These are phyloP conservation scores for Parmales sp. DNA, from an alignment of 108 stramenopile species.

Conservation along the genomic window DNA sequence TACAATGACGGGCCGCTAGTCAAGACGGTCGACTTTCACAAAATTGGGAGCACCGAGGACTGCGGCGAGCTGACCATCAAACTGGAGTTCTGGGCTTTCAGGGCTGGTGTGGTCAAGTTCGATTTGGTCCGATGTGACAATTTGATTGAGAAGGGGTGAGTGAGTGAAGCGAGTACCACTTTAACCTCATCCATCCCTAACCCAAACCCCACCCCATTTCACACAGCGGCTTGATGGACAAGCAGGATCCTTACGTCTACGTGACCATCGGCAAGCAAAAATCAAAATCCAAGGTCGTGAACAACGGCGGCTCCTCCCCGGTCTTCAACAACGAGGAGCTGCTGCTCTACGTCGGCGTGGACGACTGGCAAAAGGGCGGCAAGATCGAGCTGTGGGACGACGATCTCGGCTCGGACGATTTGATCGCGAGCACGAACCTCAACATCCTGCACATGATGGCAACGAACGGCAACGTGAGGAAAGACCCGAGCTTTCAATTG, in stretches of 20 bases:
- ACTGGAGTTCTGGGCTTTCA: slow-evolving; percentile 5
- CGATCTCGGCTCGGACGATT: slow-evolving; percentile 13
- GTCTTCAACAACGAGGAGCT: slow-evolving; percentile 16
- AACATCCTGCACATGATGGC: slow-evolving; percentile 8
- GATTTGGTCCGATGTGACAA: neutral
- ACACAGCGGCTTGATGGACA: slow-evolving; percentile 5
- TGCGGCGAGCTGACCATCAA: neutral
- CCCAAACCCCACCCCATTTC: too few species aligned
- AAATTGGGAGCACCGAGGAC: neutral
- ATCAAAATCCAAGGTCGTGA: neutral
- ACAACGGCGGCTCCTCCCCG: neutral
- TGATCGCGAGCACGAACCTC: neutral
- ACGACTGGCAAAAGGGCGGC: slow-evolving; percentile 24
- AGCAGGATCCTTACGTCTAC: slow-evolving; percentile 10
- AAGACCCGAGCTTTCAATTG: too few species aligned
- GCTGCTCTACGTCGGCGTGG: slow-evolving; percentile 12
- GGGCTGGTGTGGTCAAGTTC: neutral
- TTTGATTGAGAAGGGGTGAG: neutral
- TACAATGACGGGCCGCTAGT: neutral
- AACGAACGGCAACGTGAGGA: neutral
- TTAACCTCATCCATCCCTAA: too few species aligned
- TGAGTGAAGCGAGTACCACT: too few species aligned
- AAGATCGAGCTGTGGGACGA: slow-evolving; percentile 28
- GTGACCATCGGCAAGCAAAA: neutral
- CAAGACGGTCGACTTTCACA: neutral